phyloP scores from a whole-genome alignment of 148 eudicot species.

The Tetragonia tetragonoides region DNA sequence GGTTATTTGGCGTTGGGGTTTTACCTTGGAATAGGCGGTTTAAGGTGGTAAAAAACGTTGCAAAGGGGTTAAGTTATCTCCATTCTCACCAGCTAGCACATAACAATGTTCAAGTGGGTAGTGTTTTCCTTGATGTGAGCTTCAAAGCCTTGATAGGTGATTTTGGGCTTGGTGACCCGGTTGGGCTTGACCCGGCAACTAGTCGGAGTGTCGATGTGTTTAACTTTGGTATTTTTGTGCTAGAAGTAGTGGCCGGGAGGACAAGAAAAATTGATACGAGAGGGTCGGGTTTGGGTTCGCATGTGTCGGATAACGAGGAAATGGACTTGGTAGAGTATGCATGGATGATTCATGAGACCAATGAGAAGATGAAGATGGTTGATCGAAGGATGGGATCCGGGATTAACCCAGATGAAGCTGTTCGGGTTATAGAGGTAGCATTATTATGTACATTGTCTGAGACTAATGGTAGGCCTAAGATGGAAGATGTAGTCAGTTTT shows the following conservation, averaged over 20 bases:
- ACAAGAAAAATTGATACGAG: constrained; percentile 23
- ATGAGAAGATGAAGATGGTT: constrained; percentile 48
- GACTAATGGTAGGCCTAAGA: constrained; percentile 58
- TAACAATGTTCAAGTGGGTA: constrained; percentile 59
- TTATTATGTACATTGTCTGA: constrained; percentile 69
- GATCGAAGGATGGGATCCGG: constrained; percentile 66
- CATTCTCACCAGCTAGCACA: constrained; percentile 69
- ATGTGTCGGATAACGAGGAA: constrained; percentile 10
- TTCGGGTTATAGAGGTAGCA: constrained; percentile 61
- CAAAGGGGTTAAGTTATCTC: constrained; percentile 52
- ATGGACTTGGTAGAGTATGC: constrained; percentile 66
- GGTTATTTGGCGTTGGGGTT: constrained; percentile 77
- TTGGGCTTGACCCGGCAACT: constrained; percentile 45
- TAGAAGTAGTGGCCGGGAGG: constrained; percentile 67
- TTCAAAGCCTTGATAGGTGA: constrained; percentile 67
- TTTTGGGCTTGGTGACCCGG: constrained; percentile 58
- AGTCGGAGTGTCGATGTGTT: constrained; percentile 62
- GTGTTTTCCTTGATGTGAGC: constrained; percentile 70
- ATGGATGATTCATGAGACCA: constrained; percentile 61
- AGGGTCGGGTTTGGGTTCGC: background rate
- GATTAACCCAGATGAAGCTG: constrained; percentile 51
- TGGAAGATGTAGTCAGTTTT: constrained; percentile 52
- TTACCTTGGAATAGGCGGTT: constrained; percentile 72
- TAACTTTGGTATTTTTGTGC: constrained; percentile 53
- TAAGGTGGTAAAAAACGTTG: constrained; percentile 62